A percentile compares a stretch with the other conserved stretches of the same genome.
Conservation (phyloP, 768 basidiomycete genomes). For the Mycena galericulata region DNA sequence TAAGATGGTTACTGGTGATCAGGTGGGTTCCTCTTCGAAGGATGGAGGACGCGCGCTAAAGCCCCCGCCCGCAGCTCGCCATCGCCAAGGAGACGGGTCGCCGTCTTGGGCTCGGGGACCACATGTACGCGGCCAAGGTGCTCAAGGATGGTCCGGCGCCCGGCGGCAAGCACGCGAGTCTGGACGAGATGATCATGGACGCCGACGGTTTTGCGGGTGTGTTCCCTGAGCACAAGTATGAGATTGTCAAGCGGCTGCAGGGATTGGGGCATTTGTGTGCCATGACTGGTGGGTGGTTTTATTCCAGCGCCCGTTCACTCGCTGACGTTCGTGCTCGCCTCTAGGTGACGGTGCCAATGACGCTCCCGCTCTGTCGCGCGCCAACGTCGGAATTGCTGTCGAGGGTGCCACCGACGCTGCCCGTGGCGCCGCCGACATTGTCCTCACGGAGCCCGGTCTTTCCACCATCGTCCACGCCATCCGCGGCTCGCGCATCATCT, state of each 20-base stretch:
- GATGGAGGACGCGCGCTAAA: background rate
- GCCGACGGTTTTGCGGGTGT: conserved; percentile 99
- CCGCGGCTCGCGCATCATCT: conserved; percentile 97
- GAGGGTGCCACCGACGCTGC: conserved; percentile 99
- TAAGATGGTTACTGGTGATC: conserved; percentile 99
- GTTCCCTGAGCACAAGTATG: conserved; percentile 99
- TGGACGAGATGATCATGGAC: conserved; percentile 99
- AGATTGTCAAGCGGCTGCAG: conserved; percentile 98
- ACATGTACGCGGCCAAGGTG: conserved; percentile 99
- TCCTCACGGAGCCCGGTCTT: conserved; percentile 97
- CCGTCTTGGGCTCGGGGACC: conserved; percentile 97
- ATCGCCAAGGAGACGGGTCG: conserved; percentile 99
- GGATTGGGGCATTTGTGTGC: conserved; percentile 95
- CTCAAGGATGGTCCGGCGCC: conserved; percentile 95
- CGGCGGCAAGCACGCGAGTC: conserved; percentile 81
- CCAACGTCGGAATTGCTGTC: conserved; percentile 99
- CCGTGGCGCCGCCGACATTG: conserved; percentile 98
- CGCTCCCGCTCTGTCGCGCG: conserved; percentile 96
- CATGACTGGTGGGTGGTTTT: conserved; percentile 81
- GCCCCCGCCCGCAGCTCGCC: conserved; percentile 68
- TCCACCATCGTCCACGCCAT: conserved; percentile 99
- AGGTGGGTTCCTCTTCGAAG: conserved; percentile 44
- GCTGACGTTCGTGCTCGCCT: background rate
- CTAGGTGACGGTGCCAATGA: conserved; percentile 96
- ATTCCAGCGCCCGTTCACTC: background rate